A percentile compares a stretch with the other conserved stretches of the same genome.
These are phyloP conservation scores for Pseudogymnoascus sp. DNA, from an alignment of 2,329 filamentous ascomycete species.

Conservation along the genomic window DNA sequence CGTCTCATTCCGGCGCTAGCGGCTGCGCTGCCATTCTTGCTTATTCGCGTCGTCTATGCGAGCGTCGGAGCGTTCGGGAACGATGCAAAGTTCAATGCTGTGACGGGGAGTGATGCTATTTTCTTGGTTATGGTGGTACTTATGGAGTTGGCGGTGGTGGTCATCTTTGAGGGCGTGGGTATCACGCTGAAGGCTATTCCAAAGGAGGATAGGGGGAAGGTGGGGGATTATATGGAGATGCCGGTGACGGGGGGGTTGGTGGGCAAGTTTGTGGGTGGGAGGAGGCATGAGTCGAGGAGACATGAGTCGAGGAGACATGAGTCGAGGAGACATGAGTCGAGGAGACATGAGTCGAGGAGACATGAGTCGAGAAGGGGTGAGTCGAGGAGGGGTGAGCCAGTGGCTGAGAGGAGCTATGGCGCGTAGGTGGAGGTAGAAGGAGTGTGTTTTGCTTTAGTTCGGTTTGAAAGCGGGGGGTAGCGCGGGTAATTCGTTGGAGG, in stretches of 20 bases:
- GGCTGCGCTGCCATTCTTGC: slow-evolving; percentile 38
- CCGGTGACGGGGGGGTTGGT: background rate
- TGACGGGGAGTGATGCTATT: slow-evolving; percentile 33
- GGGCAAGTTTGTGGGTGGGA: background rate
- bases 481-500: background rate
- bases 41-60: slow-evolving; percentile 41
- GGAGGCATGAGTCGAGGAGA: background rate
- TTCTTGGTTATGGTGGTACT: slow-evolving; percentile 39
- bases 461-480: background rate
- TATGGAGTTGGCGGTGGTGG: slow-evolving; percentile 41
- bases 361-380: background rate
- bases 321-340: no score
- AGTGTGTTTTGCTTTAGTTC: background rate
- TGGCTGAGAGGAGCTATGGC: background rate
- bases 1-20: slow-evolving; percentile 36
- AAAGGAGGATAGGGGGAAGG: slow-evolving; percentile 3
- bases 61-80: slow-evolving; percentile 34
- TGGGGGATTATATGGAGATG: background rate
- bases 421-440: background rate
- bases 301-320: background rate
- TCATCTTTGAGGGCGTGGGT: slow-evolving; percentile 34
- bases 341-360: no score
- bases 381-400: background rate
- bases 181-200: slow-evolving; percentile 29
- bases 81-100: slow-evolving; percentile 34